phyloP scores from a whole-genome alignment of 106 monocot species.

The Vanilla planifolia region DNA sequence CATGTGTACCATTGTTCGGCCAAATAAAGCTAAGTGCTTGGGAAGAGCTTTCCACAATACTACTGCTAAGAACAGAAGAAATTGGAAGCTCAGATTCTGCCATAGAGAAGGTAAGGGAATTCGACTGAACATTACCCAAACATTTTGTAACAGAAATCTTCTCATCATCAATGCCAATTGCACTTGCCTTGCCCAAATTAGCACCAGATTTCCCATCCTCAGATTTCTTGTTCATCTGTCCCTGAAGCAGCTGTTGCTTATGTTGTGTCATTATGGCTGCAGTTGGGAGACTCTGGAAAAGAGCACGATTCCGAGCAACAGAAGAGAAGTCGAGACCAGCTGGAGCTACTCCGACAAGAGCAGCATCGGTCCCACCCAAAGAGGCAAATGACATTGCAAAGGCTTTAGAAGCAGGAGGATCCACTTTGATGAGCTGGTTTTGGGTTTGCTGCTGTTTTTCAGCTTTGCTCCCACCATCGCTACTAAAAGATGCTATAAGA shows the following conservation, averaged over 20 bases:
- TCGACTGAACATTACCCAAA: conserved; percentile 24
- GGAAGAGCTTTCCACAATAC: too few species aligned
- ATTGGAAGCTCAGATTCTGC: conserved; percentile 26
- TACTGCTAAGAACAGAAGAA: conserved; percentile 24
- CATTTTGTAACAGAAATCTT: conserved; percentile 12
- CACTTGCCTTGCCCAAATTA: conserved; percentile 16
- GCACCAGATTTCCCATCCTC: conserved; percentile 43
- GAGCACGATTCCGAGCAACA: conserved; percentile 43
- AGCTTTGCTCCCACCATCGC: conserved; percentile 34
- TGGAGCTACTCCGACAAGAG: conserved; percentile 8
- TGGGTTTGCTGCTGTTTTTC: conserved; percentile 22
- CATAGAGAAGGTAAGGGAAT: conserved; percentile 47
- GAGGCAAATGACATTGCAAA: conserved; percentile 76
- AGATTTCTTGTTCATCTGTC: conserved; percentile 43
- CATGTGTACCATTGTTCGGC: conserved; percentile 7
- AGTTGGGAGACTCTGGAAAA: conserved; percentile 56
- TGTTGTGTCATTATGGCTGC: conserved; percentile 8
- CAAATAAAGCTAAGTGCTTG: conserved; percentile 52
- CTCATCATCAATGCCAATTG: conserved; percentile 36
- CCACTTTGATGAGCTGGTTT: conserved; percentile 45
- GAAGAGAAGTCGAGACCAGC: conserved; percentile 67
- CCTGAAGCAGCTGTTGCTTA: too few species aligned
- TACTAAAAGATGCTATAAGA: conserved; percentile 11
- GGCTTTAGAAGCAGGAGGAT: conserved; percentile 45
- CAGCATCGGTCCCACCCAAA: conserved; percentile 22